Percentiles rank a stretch among this genome's conserved stretches.
Conservation (phyloP, 306 rosid genomes). For the Begonia peltatifolia region DNA sequence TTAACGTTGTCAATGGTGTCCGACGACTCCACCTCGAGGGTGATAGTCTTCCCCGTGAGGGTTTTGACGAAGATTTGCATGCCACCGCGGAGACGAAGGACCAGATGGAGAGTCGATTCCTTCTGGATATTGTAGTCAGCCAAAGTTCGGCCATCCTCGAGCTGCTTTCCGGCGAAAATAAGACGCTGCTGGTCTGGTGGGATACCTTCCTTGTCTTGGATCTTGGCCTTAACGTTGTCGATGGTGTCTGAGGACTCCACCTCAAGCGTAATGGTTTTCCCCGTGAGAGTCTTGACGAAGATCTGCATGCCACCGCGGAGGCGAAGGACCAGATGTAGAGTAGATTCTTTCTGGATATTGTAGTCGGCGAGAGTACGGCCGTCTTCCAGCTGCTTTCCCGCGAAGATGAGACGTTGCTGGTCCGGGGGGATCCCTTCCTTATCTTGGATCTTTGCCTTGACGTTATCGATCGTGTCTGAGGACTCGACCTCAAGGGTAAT, state of each 20-base stretch:
- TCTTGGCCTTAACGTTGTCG: constrained; percentile 22
- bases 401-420: constrained; percentile 19
- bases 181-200: constrained; percentile 23
- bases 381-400: constrained; percentile 21
- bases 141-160: constrained; percentile 11
- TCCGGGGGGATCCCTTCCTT: constrained; percentile 22
- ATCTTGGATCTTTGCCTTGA: constrained; percentile 21
- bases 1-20: constrained; percentile 64
- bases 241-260: constrained; percentile 22
- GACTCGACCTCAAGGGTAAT: constrained; percentile 21
- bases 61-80: constrained; percentile 48
- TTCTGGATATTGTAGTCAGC: constrained; percentile 25
- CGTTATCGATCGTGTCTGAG: constrained; percentile 22
- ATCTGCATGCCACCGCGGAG: constrained; percentile 28
- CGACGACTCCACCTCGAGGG: constrained; percentile 47
- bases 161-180: constrained; percentile 21
- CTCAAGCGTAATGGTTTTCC: constrained; percentile 22
- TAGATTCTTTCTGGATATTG: constrained; percentile 26
- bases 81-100: constrained; percentile 25
- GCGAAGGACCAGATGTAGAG: constrained; percentile 25
- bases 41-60: constrained; percentile 60
- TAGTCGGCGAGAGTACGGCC: constrained; percentile 16
- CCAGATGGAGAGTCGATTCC: constrained; percentile 23
- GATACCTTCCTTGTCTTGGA: constrained; percentile 20
- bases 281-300: constrained; percentile 33